These are phyloP conservation scores for Picochlorum sp. DNA, from an alignment of 139 green algal genomes.

Conservation along the genomic window DNA sequence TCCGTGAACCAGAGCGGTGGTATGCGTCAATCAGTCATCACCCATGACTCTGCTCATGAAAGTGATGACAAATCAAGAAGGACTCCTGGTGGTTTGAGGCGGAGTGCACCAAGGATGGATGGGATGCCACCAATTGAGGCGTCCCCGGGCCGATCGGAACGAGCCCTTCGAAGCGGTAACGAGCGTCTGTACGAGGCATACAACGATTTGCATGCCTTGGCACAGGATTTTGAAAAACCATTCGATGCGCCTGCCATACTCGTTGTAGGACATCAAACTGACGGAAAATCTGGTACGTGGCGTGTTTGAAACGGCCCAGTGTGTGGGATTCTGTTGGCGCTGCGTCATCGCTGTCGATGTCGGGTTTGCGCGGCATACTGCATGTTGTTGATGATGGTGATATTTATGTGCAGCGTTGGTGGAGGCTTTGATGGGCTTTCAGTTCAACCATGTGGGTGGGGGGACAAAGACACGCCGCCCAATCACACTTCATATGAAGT, in stretches of 20 bases:
- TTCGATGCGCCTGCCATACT: constrained; percentile 94
- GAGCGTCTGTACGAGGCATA: constrained; percentile 90
- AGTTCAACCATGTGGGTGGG: constrained; percentile 96
- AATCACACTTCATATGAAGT: constrained; percentile 97
- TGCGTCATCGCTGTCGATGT: not conserved
- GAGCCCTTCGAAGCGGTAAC: constrained; percentile 56
- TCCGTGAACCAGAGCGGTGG: constrained; percentile 24
- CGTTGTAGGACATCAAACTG: constrained; percentile 93
- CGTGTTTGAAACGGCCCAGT: no score
- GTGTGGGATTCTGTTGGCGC: not conserved
- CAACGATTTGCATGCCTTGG: constrained; percentile 82
- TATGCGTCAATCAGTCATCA: not conserved
- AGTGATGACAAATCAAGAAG: constrained; percentile 16
- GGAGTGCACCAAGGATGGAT: constrained; percentile 5
- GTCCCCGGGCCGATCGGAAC: constrained; percentile 37
- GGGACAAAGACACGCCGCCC: constrained; percentile 92
- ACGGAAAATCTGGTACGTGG: constrained; percentile 78
- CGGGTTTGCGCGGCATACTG: no score
- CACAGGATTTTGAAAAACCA: constrained; percentile 89
- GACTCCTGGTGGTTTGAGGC: constrained; percentile 26
- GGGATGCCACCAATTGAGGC: constrained; percentile 11
- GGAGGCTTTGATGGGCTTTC: constrained; percentile 94
- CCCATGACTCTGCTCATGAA: constrained; percentile 21
- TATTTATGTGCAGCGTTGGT: constrained; percentile 62
- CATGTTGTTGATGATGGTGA: no score